phyloP scores from a whole-genome alignment of 768 basidiomycete species.

The Agaricus subrufescens region DNA sequence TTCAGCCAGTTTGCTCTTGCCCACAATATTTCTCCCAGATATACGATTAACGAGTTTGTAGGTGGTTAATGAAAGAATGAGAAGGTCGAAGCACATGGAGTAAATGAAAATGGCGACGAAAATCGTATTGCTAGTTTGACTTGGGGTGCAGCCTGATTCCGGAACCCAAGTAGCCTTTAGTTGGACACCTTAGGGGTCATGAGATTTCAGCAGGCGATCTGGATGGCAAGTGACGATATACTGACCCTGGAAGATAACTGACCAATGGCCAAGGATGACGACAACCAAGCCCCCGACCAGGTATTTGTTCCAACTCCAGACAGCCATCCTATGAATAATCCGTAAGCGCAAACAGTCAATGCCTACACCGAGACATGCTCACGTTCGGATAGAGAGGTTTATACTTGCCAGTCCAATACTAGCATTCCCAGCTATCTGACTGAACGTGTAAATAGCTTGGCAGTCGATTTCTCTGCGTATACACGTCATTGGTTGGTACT shows the following conservation, averaged over 20 bases:
- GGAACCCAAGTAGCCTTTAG: slow-evolving; percentile 52
- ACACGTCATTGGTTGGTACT: not conserved
- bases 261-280: slow-evolving; percentile 67
- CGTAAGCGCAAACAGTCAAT: not conserved
- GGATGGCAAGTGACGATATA: not conserved
- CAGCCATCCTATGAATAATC: slow-evolving; percentile 39
- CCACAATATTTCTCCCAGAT: slow-evolving; percentile 15
- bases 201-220: not conserved
- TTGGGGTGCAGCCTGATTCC: slow-evolving; percentile 46
- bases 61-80: slow-evolving; percentile 54
- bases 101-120: slow-evolving; percentile 72
- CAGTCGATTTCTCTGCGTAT: slow-evolving; percentile 47
- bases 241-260: slow-evolving; percentile 59
- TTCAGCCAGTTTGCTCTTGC: slow-evolving; percentile 44
- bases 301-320: slow-evolving; percentile 57
- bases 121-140: slow-evolving; percentile 54
- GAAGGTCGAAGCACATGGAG: slow-evolving; percentile 69
- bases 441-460: slow-evolving; percentile 60
- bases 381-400: slow-evolving; percentile 58
- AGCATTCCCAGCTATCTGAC: slow-evolving; percentile 45
- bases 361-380: slow-evolving; percentile 14
- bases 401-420: slow-evolving; percentile 56
- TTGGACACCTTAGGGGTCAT: slow-evolving; percentile 43
- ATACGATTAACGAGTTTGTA: slow-evolving; percentile 44
- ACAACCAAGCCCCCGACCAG: slow-evolving; percentile 46